Conservation (phyloP, 495 filamentous ascomycete genomes). For the Polyplosphaeria fusca region DNA sequence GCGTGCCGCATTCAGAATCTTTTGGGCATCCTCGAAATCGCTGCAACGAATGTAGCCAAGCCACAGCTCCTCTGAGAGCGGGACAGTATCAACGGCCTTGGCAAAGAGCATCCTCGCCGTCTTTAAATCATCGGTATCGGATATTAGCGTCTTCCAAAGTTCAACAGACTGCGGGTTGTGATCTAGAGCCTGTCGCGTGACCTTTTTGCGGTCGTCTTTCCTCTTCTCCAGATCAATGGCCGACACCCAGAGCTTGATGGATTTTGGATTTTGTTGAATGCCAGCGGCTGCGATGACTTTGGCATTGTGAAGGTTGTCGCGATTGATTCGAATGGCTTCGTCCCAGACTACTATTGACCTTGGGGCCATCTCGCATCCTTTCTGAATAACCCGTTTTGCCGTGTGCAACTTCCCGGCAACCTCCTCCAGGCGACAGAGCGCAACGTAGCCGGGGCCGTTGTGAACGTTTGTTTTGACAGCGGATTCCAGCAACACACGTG, state of each 20-base stretch:
- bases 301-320: conserved; percentile 73
- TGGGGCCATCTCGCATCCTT: conserved; percentile 84
- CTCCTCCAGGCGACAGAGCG: conserved; percentile 87
- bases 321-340: conserved; percentile 85
- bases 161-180: conserved; percentile 87
- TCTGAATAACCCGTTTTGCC: conserved; percentile 77
- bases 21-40: conserved; percentile 82
- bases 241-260: conserved; percentile 85
- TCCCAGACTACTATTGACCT: conserved; percentile 95
- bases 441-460: conserved; percentile 95
- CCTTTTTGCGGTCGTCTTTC: conserved; percentile 76
- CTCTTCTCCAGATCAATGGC: conserved; percentile 91
- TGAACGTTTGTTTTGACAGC: conserved; percentile 95
- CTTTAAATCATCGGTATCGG: conserved; percentile 82
- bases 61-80: conserved; percentile 90
- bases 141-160: conserved; percentile 97
- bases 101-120: conserved; percentile 84
- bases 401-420: conserved; percentile 84
- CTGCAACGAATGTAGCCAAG: conserved; percentile 87
- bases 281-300: conserved; percentile 95
- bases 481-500: conserved; percentile 86
- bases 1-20: conserved; percentile 90
- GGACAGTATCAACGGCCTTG: conserved; percentile 92
- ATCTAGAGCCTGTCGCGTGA: conserved; percentile 82
- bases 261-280: conserved; percentile 84